Conservation (phyloP, 1,284 basidiomycete species). For the Anthracocystis panici-leucophaei region DNA sequence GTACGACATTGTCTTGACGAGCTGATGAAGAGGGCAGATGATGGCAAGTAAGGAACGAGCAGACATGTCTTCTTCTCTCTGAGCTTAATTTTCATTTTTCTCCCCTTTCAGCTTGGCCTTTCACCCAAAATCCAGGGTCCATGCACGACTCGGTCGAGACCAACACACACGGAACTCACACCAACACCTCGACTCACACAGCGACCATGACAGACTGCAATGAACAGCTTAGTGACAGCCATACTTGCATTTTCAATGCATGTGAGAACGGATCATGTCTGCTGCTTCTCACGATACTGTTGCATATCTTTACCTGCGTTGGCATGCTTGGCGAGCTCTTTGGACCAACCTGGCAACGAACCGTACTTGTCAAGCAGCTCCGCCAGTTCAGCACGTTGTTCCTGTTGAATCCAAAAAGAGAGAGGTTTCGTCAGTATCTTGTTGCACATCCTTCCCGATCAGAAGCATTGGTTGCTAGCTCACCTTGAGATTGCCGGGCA, state of each 20-base stretch:
- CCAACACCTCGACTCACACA: not conserved
- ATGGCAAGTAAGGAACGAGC: not conserved
- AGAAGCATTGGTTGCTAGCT: not conserved
- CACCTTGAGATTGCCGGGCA: constrained; percentile 73
- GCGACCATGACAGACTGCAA: not conserved
- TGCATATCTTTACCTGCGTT: constrained; percentile 79
- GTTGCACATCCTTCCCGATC: not conserved
- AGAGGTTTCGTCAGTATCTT: not conserved
- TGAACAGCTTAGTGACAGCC: not conserved
- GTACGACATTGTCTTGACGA: constrained; percentile 76
- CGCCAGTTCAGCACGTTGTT: constrained; percentile 84
- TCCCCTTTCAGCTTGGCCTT: not conserved
- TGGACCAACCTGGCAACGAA: constrained; percentile 81
- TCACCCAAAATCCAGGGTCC: constrained; percentile 18
- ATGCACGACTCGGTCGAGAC: constrained; percentile 6
- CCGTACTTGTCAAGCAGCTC: constrained; percentile 86
- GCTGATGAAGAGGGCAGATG: not conserved
- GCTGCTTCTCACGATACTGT: constrained; percentile 20
- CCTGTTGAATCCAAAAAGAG: constrained; percentile 69
- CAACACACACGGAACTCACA: constrained; percentile 13
- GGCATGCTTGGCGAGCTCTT: constrained; percentile 83
- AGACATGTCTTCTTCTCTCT: not conserved
- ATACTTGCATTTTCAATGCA: not conserved
- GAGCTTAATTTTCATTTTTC: constrained; percentile 6
- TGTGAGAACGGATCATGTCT: not conserved